Evolutionary conservation across 768 basidiomycete genomes (phyloP).

Genomic region (Serendipita indica): DNA sequence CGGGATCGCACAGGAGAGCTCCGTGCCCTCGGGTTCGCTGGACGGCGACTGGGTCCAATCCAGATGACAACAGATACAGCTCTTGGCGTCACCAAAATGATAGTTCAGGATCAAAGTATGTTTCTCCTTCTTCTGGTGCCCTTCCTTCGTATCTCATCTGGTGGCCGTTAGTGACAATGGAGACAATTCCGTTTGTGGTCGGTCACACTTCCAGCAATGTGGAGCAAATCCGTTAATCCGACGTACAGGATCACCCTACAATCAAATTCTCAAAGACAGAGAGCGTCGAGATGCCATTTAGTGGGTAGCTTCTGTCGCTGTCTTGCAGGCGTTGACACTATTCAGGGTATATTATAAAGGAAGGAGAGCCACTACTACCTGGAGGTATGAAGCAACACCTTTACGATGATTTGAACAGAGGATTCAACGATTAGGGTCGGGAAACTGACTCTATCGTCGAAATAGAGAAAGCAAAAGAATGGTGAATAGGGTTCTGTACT

Average conservation of each 20-base stretch:
- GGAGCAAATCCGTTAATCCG: too few species aligned
- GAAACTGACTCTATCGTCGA: not conserved
- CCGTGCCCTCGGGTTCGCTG: constrained; percentile 72
- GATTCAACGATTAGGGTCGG: constrained; percentile 54
- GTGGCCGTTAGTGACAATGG: not conserved
- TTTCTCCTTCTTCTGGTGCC: constrained; percentile 11
- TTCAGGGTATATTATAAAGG: constrained; percentile 33
- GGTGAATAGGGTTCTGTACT: too few species aligned
- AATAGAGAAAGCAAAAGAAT: too few species aligned
- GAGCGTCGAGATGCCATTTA: constrained; percentile 96
- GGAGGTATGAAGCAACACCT: constrained; percentile 81
- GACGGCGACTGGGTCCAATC: constrained; percentile 65
- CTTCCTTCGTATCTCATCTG: not conserved
- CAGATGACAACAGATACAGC: constrained; percentile 99
- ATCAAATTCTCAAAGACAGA: constrained; percentile 78
- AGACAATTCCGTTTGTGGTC: constrained; percentile 24
- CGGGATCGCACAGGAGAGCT: constrained; percentile 85
- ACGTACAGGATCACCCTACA: constrained; percentile 68
- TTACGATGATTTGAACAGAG: constrained; percentile 71
- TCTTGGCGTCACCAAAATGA: constrained; percentile 73
- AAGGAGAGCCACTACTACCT: constrained; percentile 59
- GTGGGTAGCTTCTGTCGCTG: constrained; percentile 30
- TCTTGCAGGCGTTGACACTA: too few species aligned
- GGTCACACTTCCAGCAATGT: constrained; percentile 37
- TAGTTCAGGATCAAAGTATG: constrained; percentile 57